Conservation (phyloP, 352 stramenopile genomes). For the Phytophthora fragariae region DNA sequence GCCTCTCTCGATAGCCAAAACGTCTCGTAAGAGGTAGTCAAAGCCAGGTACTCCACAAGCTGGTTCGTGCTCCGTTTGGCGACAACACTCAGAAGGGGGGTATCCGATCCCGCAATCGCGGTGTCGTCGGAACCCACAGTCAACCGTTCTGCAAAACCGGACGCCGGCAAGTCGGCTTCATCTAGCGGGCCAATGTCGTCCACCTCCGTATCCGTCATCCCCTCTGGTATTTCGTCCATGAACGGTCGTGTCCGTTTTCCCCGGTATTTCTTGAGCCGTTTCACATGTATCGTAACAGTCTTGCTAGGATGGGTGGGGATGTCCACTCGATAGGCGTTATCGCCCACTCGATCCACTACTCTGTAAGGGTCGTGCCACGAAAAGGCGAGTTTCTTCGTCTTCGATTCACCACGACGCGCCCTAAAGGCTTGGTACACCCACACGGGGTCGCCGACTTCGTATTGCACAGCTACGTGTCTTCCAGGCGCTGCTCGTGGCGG, state of each 20-base stretch:
- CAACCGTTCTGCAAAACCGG: background rate
- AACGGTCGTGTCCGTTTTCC: background rate
- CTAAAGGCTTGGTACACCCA: slow-evolving; percentile 7
- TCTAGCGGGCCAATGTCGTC: background rate
- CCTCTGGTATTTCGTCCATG: background rate
- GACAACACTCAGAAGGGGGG: background rate
- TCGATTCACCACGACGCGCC: background rate
- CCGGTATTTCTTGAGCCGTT: slow-evolving; percentile 4
- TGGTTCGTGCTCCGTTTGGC: background rate
- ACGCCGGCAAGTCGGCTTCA: background rate
- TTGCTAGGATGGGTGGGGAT: background rate
- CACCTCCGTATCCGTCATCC: background rate
- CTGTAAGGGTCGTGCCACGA: slow-evolving; percentile 7
- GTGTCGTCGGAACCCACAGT: background rate
- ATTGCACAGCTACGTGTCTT: background rate
- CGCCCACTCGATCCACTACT: background rate
- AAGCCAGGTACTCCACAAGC: background rate
- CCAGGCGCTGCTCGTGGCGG: background rate
- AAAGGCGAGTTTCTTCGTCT: slow-evolving; percentile 6
- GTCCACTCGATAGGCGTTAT: background rate
- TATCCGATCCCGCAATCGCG: background rate
- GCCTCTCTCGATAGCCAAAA: no score
- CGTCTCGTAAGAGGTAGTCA: no score
- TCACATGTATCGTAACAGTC: slow-evolving; percentile 8
- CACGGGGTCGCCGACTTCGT: background rate